phyloP scores from a whole-genome alignment of 139 green algal species.

The Tetradesmus lagerheimii region DNA sequence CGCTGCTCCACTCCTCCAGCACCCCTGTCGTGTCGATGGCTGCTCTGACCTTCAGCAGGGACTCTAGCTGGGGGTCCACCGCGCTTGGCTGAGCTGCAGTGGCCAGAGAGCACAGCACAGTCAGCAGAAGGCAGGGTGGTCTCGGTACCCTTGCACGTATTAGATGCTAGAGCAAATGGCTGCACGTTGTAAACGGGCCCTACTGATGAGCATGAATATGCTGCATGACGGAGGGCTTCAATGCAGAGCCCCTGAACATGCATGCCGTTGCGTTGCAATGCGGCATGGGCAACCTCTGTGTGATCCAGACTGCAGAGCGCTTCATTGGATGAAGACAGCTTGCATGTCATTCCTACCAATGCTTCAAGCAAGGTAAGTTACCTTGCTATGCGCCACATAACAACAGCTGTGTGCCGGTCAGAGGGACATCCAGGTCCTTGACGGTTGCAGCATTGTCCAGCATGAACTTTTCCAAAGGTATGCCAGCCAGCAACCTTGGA shows the following conservation, averaged over 20 bases:
- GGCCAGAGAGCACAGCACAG: neutral
- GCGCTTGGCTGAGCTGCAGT: neutral
- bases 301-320: neutral
- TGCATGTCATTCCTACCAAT: too few species aligned
- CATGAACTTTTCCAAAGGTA: neutral
- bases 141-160: too few species aligned
- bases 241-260: too few species aligned
- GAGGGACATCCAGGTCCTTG: neutral
- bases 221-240: too few species aligned
- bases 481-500: neutral
- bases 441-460: conserved; percentile 6
- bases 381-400: neutral
- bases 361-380: too few species aligned
- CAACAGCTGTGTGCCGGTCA: conserved; percentile 1
- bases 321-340: too few species aligned
- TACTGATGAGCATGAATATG: too few species aligned
- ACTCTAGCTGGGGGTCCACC: conserved; percentile 8
- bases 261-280: too few species aligned
- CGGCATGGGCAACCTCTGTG: too few species aligned
- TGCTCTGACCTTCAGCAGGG: conserved; percentile 1
- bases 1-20: neutral
- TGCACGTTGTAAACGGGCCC: too few species aligned
- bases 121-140: too few species aligned
- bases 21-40: neutral
- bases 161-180: too few species aligned